A percentile compares a stretch with the other conserved stretches of the same genome.
These are phyloP conservation scores for Pneumocystis jirovecii DNA, from an alignment of 1,139 yeast species.

Conservation along the genomic window DNA sequence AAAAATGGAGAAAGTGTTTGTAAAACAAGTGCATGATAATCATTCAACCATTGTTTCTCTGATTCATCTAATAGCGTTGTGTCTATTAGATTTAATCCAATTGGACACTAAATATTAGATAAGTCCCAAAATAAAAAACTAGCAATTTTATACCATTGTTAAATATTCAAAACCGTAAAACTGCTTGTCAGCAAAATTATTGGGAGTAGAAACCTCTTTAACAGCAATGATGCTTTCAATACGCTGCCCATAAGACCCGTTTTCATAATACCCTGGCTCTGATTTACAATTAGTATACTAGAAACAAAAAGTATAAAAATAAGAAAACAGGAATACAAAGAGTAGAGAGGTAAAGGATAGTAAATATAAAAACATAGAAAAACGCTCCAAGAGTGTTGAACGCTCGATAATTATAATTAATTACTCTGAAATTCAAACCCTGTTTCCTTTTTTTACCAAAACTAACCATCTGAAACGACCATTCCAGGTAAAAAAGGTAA, in stretches of 20 bases:
- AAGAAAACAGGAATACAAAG: not conserved
- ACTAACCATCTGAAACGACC: constrained; percentile 45
- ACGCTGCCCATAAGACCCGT: constrained; percentile 84
- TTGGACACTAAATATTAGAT: constrained; percentile 43
- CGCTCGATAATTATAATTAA: not conserved
- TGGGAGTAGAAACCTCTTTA: constrained; percentile 32
- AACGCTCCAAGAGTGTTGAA: not conserved
- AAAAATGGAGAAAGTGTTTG: constrained; percentile 35
- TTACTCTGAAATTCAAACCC: not conserved
- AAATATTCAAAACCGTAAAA: constrained; percentile 71
- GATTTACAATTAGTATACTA: not conserved
- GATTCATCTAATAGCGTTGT: constrained; percentile 38
- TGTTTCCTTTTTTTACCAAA: not conserved
- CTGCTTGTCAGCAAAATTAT: constrained; percentile 35
- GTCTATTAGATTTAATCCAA: constrained; percentile 56
- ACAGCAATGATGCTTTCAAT: constrained; percentile 69
- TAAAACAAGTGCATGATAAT: constrained; percentile 53
- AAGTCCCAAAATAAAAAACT: not conserved
- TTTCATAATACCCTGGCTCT: constrained; percentile 93
- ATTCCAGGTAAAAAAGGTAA: constrained; percentile 51
- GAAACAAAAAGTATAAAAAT: not conserved
- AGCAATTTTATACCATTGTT: constrained; percentile 31
- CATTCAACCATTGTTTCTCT: constrained; percentile 55
- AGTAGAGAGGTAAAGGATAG: not conserved
- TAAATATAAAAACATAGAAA: not conserved